Conservation (phyloP, 2,329 filamentous ascomycete genomes). For the Magnaporthiopsis poae region DNA sequence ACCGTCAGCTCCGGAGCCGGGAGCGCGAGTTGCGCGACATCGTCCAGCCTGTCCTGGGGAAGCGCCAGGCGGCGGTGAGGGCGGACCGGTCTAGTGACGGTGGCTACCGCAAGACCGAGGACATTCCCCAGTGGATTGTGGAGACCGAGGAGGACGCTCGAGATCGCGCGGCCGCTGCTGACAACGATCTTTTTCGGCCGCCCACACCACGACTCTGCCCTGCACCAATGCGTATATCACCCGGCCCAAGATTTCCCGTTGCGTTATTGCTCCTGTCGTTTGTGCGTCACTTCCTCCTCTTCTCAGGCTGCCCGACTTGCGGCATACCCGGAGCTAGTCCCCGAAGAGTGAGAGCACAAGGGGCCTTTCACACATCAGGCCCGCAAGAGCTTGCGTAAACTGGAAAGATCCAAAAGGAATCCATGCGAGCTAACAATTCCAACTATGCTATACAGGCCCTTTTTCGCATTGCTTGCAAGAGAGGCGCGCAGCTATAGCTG, state of each 20-base stretch:
- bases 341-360: constrained; percentile 34
- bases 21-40: neutral
- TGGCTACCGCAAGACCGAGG: neutral
- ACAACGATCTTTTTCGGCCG: constrained; percentile 37
- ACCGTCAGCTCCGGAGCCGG: constrained; percentile 6
- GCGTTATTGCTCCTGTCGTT: neutral
- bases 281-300: neutral
- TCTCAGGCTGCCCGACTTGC: constrained; percentile 33
- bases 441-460: neutral
- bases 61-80: constrained; percentile 1
- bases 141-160: constrained; percentile 8
- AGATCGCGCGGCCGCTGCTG: constrained; percentile 24
- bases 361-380: constrained; percentile 18
- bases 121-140: constrained; percentile 7
- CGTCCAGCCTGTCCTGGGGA: neutral
- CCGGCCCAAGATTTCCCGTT: too few relatives aligned
- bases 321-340: constrained; percentile 37
- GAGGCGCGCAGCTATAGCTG: neutral
- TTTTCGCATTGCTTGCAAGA: neutral
- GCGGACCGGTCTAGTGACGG: neutral
- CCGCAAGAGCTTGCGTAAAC: constrained; percentile 27
- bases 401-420: constrained; percentile 34
- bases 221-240: constrained; percentile 11
- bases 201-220: constrained; percentile 38
- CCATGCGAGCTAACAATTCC: neutral